phyloP scores from a whole-genome alignment of 2,329 filamentous ascomycete genomes.

The Cladosporium austrohemisphaericum region DNA sequence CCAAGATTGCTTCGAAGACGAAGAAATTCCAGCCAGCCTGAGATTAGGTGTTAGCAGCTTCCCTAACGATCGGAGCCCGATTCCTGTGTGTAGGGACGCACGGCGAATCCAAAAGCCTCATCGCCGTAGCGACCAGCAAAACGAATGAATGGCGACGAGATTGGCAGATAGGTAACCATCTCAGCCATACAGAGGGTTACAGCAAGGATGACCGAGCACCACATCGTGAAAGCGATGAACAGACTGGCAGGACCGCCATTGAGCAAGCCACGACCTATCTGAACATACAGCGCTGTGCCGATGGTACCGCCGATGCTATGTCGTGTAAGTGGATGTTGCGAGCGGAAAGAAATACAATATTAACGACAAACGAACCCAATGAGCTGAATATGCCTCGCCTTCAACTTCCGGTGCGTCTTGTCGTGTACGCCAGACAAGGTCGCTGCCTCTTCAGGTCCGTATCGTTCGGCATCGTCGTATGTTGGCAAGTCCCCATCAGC shows the following conservation, averaged over 20 bases:
- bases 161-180: slow-evolving; percentile 73
- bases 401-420: slow-evolving; percentile 42
- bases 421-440: slow-evolving; percentile 25
- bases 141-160: slow-evolving; percentile 73
- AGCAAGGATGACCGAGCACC: slow-evolving; percentile 26
- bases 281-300: slow-evolving; percentile 47
- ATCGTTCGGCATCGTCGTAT: slow-evolving; percentile 21
- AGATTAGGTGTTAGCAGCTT: not conserved
- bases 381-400: slow-evolving; percentile 45
- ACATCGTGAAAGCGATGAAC: slow-evolving; percentile 45
- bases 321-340: not conserved
- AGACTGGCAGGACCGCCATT: slow-evolving; percentile 46
- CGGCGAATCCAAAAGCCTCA: slow-evolving; percentile 58
- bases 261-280: slow-evolving; percentile 44
- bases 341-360: too few relatives aligned
- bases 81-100: not conserved
- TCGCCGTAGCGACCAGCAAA: slow-evolving; percentile 74
- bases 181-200: slow-evolving; percentile 55
- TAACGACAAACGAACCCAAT: slow-evolving; percentile 33
- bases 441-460: slow-evolving; percentile 19
- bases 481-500: slow-evolving; percentile 8
- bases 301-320: slow-evolving; percentile 42
- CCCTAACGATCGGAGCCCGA: too few relatives aligned
- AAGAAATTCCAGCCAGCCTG: slow-evolving; percentile 28
- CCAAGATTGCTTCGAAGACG: slow-evolving; percentile 46